A percentile compares a stretch with the other conserved stretches of the same genome.
phyloP scores from a whole-genome alignment of 1,284 basidiomycete species.

The Peniophora sp. region DNA sequence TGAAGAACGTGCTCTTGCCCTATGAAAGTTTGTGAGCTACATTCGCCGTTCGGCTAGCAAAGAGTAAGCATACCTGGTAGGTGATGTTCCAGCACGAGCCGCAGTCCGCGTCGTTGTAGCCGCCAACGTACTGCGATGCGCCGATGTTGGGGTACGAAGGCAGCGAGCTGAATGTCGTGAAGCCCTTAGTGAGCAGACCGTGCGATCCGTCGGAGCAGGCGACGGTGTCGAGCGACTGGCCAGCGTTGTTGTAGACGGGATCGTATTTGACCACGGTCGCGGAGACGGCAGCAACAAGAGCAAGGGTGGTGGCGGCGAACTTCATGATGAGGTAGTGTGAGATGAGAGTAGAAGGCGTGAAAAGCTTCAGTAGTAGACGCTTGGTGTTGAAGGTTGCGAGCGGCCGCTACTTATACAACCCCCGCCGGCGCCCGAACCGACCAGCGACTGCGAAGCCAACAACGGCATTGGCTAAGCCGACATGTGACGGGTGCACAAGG shows the following conservation, averaged over 20 bases:
- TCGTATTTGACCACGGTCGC: conserved; percentile 31
- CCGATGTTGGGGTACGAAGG: conserved; percentile 36
- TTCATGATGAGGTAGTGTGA: not conserved
- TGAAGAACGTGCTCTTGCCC: conserved; percentile 8
- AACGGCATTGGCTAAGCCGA: too few relatives aligned
- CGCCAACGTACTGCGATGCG: conserved; percentile 30
- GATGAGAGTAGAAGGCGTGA: too few relatives aligned
- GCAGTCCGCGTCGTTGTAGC: conserved; percentile 37
- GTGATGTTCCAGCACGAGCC: conserved; percentile 43
- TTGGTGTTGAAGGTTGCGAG: too few relatives aligned
- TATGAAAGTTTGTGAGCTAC: too few relatives aligned
- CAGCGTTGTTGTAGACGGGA: conserved; percentile 29
- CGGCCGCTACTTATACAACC: too few relatives aligned
- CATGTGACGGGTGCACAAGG: too few relatives aligned
- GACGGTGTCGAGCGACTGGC: conserved; percentile 27
- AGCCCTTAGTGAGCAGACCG: conserved; percentile 33
- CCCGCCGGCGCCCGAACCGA: too few relatives aligned
- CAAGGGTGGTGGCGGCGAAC: not conserved
- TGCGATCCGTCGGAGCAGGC: conserved; percentile 44
- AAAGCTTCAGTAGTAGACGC: too few relatives aligned
- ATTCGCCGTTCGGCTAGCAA: too few relatives aligned
- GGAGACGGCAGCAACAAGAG: not conserved
- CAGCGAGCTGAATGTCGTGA: conserved; percentile 30
- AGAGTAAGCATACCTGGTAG: conserved; percentile 16
- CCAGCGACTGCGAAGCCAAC: too few relatives aligned